Percentiles rank a stretch among this genome's conserved stretches.
Conservation (phyloP, 2,329 filamentous ascomycete genomes). For the Trichophyton schoenleinii region DNA sequence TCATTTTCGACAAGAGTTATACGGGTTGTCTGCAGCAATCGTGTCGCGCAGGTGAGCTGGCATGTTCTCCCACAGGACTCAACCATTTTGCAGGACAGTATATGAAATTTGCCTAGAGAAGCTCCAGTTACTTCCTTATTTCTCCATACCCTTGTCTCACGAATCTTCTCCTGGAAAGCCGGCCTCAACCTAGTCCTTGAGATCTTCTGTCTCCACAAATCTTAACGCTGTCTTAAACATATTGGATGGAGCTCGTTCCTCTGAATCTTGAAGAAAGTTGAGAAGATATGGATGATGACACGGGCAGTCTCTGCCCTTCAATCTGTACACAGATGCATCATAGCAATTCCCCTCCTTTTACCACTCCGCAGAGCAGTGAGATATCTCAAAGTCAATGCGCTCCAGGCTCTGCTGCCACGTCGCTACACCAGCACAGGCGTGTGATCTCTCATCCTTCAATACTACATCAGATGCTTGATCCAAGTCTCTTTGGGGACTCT, state of each 20-base stretch:
- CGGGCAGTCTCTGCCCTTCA: background rate
- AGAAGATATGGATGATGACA: conserved; percentile 3
- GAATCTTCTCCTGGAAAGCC: conserved; percentile 12
- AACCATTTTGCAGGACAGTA: conserved; percentile 8
- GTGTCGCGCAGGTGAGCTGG: conserved; percentile 19
- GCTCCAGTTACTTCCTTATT: conserved; percentile 7
- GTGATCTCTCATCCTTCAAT: background rate
- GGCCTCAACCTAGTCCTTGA: background rate
- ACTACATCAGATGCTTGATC: background rate
- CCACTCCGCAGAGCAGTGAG: background rate
- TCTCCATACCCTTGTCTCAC: conserved; percentile 17
- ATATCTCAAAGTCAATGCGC: background rate
- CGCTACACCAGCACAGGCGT: background rate
- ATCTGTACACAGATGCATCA: conserved; percentile 2
- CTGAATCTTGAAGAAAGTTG: background rate
- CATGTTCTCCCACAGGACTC: conserved; percentile 9
- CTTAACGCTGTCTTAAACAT: conserved; percentile 11
- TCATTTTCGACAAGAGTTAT: conserved; percentile 13
- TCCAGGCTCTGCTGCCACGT: background rate
- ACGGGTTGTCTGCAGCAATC: conserved; percentile 19
- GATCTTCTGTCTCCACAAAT: conserved; percentile 10
- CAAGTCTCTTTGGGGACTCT: background rate
- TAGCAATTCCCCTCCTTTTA: background rate
- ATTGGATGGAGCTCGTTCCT: conserved; percentile 8
- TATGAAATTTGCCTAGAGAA: conserved; percentile 10